Conservation (phyloP, 495 filamentous ascomycete species). For the Trichoderma virens region DNA sequence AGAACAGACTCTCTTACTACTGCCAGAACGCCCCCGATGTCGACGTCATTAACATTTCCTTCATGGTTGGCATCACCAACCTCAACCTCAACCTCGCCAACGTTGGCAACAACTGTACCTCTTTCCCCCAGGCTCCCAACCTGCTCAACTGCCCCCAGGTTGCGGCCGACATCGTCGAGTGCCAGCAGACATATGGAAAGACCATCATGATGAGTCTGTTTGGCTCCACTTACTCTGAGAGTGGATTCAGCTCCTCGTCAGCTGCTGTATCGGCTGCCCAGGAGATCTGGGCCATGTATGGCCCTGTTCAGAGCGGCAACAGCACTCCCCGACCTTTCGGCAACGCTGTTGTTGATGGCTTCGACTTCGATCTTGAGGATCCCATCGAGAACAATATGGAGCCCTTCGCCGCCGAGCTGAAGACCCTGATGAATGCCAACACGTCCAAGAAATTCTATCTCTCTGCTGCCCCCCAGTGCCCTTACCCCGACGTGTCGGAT, state of each 20-base stretch:
- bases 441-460: constrained; percentile 46
- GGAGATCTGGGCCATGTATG: constrained; percentile 62
- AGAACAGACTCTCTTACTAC: not conserved
- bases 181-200: constrained; percentile 55
- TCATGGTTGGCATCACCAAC: constrained; percentile 48
- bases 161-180: constrained; percentile 53
- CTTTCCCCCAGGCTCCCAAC: constrained; percentile 43
- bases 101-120: constrained; percentile 48
- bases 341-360: constrained; percentile 57
- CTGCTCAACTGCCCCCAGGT: constrained; percentile 56
- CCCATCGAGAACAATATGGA: constrained; percentile 39
- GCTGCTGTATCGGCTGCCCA: constrained; percentile 50
- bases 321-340: constrained; percentile 54
- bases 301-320: constrained; percentile 31
- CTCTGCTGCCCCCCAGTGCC: constrained; percentile 61
- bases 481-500: constrained; percentile 54
- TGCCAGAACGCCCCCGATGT: constrained; percentile 6
- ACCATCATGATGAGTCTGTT: constrained; percentile 56
- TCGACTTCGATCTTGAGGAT: constrained; percentile 62
- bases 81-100: constrained; percentile 56
- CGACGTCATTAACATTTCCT: constrained; percentile 55
- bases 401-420: constrained; percentile 48
- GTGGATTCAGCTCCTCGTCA: constrained; percentile 46
- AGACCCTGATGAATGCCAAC: constrained; percentile 43
- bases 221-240: constrained; percentile 54